Conservation (phyloP, 2,329 filamentous ascomycete genomes). For the Colletotrichum sp. region DNA sequence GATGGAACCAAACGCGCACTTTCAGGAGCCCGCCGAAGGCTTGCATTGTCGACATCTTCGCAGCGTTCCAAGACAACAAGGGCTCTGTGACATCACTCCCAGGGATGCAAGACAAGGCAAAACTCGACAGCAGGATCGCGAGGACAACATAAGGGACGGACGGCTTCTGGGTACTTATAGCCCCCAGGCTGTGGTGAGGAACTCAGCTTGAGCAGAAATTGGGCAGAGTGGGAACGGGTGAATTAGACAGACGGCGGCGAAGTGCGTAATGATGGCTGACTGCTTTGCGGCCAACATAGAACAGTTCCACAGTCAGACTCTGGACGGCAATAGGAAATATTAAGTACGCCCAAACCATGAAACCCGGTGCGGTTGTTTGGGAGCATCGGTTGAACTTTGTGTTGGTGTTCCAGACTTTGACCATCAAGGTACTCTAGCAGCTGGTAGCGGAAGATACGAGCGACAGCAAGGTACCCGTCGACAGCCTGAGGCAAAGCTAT, state of each 20-base stretch:
- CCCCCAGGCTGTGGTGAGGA: background rate
- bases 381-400: background rate
- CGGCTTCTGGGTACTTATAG: background rate
- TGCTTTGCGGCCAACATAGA: background rate
- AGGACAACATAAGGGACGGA: background rate
- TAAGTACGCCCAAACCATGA: background rate
- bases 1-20: background rate
- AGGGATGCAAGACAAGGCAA: background rate
- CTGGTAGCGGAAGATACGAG: background rate
- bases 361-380: background rate
- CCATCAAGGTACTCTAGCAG: background rate
- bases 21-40: background rate
- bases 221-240: background rate
- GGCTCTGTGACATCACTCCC: background rate
- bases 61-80: background rate
- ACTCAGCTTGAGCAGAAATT: background rate
- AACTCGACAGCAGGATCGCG: background rate
- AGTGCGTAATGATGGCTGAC: background rate
- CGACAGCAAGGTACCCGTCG: background rate
- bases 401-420: background rate
- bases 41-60: background rate
- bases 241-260: background rate
- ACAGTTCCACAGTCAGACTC: background rate
- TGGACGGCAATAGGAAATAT: background rate
- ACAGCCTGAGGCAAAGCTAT: background rate